A percentile compares a stretch with the other conserved stretches of the same genome.
phyloP scores from a whole-genome alignment of 1,284 basidiomycete species.

The Sparassis latifolia region DNA sequence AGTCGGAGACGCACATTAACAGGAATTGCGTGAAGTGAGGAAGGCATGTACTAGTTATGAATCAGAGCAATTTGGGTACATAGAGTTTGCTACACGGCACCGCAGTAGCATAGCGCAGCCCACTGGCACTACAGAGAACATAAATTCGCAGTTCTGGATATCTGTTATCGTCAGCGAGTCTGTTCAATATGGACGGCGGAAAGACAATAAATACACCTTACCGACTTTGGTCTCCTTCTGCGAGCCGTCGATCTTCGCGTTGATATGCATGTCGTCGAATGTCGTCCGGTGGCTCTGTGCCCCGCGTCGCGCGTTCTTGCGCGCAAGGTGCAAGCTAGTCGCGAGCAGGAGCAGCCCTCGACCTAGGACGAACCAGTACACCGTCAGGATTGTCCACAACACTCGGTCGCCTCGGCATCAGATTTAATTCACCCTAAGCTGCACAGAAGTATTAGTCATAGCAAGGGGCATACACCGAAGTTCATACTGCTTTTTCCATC shows the following conservation, averaged over 20 bases:
- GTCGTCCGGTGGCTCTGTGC: constrained; percentile 44
- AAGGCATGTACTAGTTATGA: too few species aligned
- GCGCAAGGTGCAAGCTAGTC: constrained; percentile 50
- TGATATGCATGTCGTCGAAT: constrained; percentile 60
- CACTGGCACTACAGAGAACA: too few species aligned
- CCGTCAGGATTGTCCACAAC: constrained; percentile 62
- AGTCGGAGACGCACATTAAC: too few species aligned
- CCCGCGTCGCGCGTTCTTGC: constrained; percentile 64
- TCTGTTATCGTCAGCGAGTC: constrained; percentile 70
- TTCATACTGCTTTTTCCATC: too few species aligned
- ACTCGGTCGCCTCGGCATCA: constrained; percentile 33
- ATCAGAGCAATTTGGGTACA: too few species aligned
- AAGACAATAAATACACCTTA: constrained; percentile 19
- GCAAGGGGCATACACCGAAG: too few species aligned
- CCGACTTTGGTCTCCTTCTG: constrained; percentile 26
- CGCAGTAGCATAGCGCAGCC: too few species aligned
- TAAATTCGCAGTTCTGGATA: constrained; percentile 52
- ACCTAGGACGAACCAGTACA: constrained; percentile 47
- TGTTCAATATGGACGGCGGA: constrained; percentile 13
- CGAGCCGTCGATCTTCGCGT: constrained; percentile 34
- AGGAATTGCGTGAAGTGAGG: too few species aligned
- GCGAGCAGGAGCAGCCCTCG: constrained; percentile 34
- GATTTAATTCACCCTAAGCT: too few species aligned
- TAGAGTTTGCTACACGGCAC: too few species aligned
- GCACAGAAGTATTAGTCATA: too few species aligned